phyloP scores from a whole-genome alignment of 1,139 yeast genomes.

The Hemisphaericaspora lyxosophila region DNA sequence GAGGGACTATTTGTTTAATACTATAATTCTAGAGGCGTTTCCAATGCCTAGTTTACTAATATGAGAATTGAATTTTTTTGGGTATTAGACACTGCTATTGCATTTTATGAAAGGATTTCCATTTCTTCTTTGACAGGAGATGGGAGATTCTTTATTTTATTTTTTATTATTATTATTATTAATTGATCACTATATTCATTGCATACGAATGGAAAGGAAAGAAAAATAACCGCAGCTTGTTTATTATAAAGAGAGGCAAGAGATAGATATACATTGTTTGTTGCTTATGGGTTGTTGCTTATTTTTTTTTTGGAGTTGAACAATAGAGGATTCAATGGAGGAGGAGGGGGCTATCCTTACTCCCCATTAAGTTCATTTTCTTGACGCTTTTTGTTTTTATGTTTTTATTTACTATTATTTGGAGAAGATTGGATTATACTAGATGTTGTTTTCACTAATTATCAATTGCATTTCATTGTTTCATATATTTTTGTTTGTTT shows the following conservation, averaged over 20 bases:
- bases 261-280: too few relatives aligned
- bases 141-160: neutral
- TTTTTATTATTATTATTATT: neutral
- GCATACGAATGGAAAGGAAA: neutral
- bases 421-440: neutral
- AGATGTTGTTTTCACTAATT: conserved; percentile 1
- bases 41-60: neutral
- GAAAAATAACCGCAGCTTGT: neutral
- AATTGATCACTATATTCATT: neutral
- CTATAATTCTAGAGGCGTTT: conserved; percentile 1
- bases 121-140: conserved; percentile 1
- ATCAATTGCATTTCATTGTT: conserved; percentile 3
- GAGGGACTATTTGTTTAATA: neutral
- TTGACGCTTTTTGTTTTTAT: neutral
- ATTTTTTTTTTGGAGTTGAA: too few relatives aligned
- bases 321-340: neutral
- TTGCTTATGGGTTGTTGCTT: too few relatives aligned
- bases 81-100: neutral
- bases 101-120: neutral
- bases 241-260: too few relatives aligned
- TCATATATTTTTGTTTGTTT: neutral
- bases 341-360: neutral
- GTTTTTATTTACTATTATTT: neutral
- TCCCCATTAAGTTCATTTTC: neutral
- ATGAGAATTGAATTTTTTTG: neutral